Evolutionary conservation across 2,329 filamentous ascomycete genomes (phyloP), one percentile per base, ranked within the genome.

Genomic region (Neonectria ditissima): DNA sequence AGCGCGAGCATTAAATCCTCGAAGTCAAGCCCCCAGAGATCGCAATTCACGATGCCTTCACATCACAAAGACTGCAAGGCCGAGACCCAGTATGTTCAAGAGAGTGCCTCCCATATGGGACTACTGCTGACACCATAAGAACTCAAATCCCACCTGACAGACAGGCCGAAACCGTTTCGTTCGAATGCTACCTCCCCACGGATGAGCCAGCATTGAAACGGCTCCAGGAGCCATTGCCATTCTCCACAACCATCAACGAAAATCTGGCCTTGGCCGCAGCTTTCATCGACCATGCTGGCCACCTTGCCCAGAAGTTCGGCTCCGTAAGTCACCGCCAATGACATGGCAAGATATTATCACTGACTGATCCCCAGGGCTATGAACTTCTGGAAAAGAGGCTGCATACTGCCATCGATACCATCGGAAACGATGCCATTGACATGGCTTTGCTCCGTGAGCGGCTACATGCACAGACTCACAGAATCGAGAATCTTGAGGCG

Each of bases 341-440:
- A n/a, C 5, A 8, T 4, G 5, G n/a, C 7, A 14, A 8, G 34
- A 10, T 11, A 45, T 24, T 7, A 9, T 2, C 9, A 22, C 37
- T 34, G 7, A 55, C 4, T 9, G 11, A n/a, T 24, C 11, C 3
- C 3, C n/a, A 55, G 52, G 52, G 30, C 26, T 55, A 55, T 16
- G 52, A 45, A n/a, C 37, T 55, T 32, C 52, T 55, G 10, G 39
- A 45, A n/a, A 55, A 55, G 52, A 24, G 52, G 8, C 39, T 55
- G 16, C 52, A 55, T 22, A 39, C 52, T 11, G 52, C 52, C 4
- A 45, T 55, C 43, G 52, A 55, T 32, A 55, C 52, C 24, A 55
- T 55, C n/a, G 52, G 52, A 28, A 55, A 55, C 13, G 37, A 55
- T 55, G 52, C 52, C 39, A 55, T 55, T 24, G 52, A 55, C 26